These are phyloP conservation scores for Colletotrichum cordylinicola DNA, from an alignment of 2,329 filamentous ascomycete genomes.

Conservation along the genomic window DNA sequence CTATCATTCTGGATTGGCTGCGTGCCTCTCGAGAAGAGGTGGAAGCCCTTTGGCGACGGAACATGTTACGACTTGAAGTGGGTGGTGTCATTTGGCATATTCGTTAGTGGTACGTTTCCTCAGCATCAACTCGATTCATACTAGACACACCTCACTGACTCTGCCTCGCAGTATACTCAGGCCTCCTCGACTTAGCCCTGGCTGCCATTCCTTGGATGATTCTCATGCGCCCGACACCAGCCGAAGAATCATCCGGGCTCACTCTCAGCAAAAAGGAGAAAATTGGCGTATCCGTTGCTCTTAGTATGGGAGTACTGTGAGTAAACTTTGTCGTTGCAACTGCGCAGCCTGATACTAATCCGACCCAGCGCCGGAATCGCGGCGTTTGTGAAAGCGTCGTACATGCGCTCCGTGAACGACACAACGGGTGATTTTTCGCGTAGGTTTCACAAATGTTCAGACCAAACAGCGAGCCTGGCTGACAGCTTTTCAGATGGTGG, in stretches of 20 bases:
- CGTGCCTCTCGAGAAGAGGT: constrained; percentile 20
- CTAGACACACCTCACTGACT: not conserved
- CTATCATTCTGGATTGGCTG: constrained; percentile 29
- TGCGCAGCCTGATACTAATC: not conserved
- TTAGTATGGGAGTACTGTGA: constrained; percentile 34
- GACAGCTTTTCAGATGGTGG: constrained; percentile 27
- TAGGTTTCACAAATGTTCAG: not conserved
- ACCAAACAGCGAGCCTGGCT: not conserved
- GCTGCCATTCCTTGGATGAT: constrained; percentile 41
- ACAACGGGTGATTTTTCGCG: constrained; percentile 13
- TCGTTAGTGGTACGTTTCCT: not conserved
- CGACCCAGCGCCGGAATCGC: constrained; percentile 19
- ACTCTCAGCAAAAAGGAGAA: constrained; percentile 36
- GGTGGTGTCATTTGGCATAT: constrained; percentile 20
- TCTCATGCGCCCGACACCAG: constrained; percentile 32
- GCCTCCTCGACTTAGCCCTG: constrained; percentile 40
- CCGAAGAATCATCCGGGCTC: constrained; percentile 10
- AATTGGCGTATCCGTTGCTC: constrained; percentile 37
- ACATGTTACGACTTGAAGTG: constrained; percentile 14
- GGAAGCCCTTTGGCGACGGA: constrained; percentile 18
- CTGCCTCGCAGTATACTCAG: constrained; percentile 28
- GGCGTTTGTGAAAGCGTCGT: constrained; percentile 21
- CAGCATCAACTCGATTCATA: rapidly evolving
- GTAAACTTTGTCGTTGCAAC: not conserved
- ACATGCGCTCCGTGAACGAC: constrained; percentile 17